phyloP scores from a whole-genome alignment of 306 rosid species.

The Pyrus communis region DNA sequence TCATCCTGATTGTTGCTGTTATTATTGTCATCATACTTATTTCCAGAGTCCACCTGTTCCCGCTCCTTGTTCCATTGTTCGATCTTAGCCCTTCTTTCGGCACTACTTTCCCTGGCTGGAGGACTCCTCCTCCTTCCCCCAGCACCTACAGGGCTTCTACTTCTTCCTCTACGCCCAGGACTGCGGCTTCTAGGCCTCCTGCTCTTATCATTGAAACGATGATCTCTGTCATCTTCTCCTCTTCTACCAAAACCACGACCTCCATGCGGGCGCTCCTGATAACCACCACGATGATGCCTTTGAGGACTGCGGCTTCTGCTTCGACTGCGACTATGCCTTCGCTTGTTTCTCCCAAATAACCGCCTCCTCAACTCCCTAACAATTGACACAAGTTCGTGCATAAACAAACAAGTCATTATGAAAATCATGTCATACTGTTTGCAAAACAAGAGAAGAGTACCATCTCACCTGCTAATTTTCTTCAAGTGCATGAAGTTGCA shows the following conservation, averaged over 20 bases:
- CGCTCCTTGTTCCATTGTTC: conserved; percentile 94
- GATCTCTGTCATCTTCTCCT: conserved; percentile 72
- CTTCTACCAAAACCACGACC: conserved; percentile 66
- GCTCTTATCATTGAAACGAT: conserved; percentile 51
- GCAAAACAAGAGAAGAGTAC: background rate
- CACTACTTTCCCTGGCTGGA: conserved; percentile 79
- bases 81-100: conserved; percentile 88
- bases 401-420: background rate
- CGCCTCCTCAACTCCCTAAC: conserved; percentile 81
- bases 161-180: conserved; percentile 74
- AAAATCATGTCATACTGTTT: background rate
- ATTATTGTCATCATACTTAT: conserved; percentile 22
- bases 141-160: conserved; percentile 86
- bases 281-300: conserved; percentile 40
- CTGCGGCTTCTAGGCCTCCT: conserved; percentile 90
- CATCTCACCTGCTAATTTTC: conserved; percentile 77
- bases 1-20: conserved; percentile 29
- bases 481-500: conserved; percentile 97
- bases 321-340: conserved; percentile 56
- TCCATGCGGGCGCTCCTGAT: conserved; percentile 65
- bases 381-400: conserved; percentile 3
- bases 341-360: conserved; percentile 75
- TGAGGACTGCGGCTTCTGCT: conserved; percentile 91
- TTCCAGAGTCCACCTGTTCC: conserved; percentile 48
- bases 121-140: conserved; percentile 63